Evolutionary conservation across 1,139 yeast species (phyloP).

Genomic region (Waltiozyma sp.): DNA sequence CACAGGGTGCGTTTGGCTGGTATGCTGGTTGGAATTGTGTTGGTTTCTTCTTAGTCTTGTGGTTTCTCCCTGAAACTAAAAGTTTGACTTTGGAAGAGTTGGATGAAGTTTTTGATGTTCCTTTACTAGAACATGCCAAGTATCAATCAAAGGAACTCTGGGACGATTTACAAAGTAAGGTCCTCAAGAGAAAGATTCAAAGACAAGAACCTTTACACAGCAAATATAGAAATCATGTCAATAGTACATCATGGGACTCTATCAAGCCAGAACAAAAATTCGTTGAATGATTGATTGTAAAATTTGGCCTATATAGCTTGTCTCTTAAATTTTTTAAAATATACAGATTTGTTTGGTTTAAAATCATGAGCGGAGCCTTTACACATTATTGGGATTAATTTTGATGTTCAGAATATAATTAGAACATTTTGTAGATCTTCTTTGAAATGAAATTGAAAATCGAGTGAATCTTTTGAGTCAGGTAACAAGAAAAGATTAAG

Average conservation of each 20-base stretch:
- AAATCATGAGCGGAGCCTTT: too few species aligned
- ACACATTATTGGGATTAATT: too few species aligned
- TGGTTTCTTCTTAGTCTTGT: conserved; percentile 59
- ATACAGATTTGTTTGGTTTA: too few species aligned
- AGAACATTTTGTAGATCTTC: too few species aligned
- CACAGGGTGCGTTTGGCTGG: conserved; percentile 83
- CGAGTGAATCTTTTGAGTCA: too few species aligned
- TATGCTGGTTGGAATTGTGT: conserved; percentile 81
- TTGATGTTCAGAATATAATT: too few species aligned
- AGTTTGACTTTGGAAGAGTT: conserved; percentile 60
- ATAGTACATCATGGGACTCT: conserved; percentile 52
- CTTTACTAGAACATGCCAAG: conserved; percentile 40
- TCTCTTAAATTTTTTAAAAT: too few species aligned
- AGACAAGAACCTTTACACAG: conserved; percentile 45
- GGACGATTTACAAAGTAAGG: conserved; percentile 29
- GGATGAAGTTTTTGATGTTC: conserved; percentile 58
- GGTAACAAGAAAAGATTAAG: too few species aligned
- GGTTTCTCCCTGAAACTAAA: conserved; percentile 66
- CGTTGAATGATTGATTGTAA: conserved; percentile 19
- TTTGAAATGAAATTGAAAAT: too few species aligned
- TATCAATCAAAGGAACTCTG: conserved; percentile 39
- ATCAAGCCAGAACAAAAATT: conserved; percentile 40
- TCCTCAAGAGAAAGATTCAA: conserved; percentile 31
- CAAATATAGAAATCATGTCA: conserved; percentile 48
- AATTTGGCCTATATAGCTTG: too few species aligned